Conservation (phyloP, 148 eudicot species). For the Chenopodium suecicum region DNA sequence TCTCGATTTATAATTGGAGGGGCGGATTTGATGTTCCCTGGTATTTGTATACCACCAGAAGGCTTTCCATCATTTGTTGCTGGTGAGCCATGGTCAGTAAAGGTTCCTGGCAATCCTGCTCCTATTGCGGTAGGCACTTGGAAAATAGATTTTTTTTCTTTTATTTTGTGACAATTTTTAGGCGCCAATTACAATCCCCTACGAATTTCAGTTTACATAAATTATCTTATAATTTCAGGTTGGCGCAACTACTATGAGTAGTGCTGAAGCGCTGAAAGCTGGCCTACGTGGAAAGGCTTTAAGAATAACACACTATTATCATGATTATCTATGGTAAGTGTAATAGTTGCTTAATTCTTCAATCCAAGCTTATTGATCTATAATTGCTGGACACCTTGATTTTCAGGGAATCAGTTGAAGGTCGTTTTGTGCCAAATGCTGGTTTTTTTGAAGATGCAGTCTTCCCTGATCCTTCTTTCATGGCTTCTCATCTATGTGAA, state of each 20-base stretch:
- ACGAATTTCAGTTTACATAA: slow-evolving; percentile 10
- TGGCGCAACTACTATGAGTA: slow-evolving; percentile 79
- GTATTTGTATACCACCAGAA: slow-evolving; percentile 64
- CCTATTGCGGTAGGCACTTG: slow-evolving; percentile 69
- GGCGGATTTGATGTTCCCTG: slow-evolving; percentile 98
- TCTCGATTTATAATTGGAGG: slow-evolving; percentile 90
- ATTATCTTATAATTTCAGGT: slow-evolving; percentile 42
- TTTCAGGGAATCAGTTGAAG: slow-evolving; percentile 77
- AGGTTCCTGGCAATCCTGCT: slow-evolving; percentile 90
- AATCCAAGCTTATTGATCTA: slow-evolving; percentile 15
- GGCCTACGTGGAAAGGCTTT: slow-evolving; percentile 92
- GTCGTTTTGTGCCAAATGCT: slow-evolving; percentile 73
- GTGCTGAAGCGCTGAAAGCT: slow-evolving; percentile 76
- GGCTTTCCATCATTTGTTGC: slow-evolving; percentile 74
- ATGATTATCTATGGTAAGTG: slow-evolving; percentile 74
- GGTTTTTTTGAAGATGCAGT: slow-evolving; percentile 77
- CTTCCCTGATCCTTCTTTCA: slow-evolving; percentile 67
- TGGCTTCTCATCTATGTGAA: slow-evolving; percentile 41
- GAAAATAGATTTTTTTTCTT: background rate
- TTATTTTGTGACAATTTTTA: background rate
- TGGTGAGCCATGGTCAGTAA: slow-evolving; percentile 92
- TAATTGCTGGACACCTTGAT: slow-evolving; percentile 12
- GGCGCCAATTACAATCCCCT: background rate
- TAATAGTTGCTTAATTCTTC: slow-evolving; percentile 3
- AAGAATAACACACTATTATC: slow-evolving; percentile 63